A percentile compares a stretch with the other conserved stretches of the same genome.
Conservation (phyloP, 768 basidiomycete species). For the Rhodosporidiobolus odoratus region DNA sequence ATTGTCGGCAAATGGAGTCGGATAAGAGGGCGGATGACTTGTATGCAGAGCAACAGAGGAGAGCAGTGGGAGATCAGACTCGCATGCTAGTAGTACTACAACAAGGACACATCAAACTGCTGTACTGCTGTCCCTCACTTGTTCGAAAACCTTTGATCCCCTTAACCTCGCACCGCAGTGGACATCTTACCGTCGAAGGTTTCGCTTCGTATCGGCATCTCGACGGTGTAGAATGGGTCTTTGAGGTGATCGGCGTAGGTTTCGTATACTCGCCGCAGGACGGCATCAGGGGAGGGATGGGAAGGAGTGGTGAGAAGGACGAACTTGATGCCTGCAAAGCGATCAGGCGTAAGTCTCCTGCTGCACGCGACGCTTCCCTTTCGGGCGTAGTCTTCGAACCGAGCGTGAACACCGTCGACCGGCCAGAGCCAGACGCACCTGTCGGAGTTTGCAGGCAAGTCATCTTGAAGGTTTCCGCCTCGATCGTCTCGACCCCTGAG, state of each 20-base stretch:
- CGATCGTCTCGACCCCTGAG: constrained; percentile 90
- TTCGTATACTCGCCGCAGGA: constrained; percentile 83
- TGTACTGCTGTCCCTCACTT: too few relatives aligned
- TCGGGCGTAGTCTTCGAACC: too few relatives aligned
- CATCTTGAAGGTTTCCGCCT: constrained; percentile 92
- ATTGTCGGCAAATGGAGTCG: background rate
- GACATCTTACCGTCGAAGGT: constrained; percentile 63
- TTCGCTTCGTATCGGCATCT: constrained; percentile 94
- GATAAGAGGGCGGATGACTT: too few relatives aligned
- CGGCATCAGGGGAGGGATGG: constrained; percentile 58
- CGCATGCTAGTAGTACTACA: too few relatives aligned
- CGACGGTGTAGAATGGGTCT: constrained; percentile 98
- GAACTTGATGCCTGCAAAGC: constrained; percentile 77
- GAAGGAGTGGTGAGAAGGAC: constrained; percentile 79
- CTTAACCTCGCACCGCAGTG: constrained; percentile 41
- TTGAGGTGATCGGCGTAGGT: constrained; percentile 94
- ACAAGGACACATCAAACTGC: too few relatives aligned
- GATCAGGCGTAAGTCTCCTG: background rate
- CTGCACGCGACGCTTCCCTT: background rate
- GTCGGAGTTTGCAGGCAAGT: constrained; percentile 83
- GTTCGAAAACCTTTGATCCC: background rate
- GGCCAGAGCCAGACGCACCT: constrained; percentile 53
- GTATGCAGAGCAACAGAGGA: too few relatives aligned
- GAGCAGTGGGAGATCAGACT: too few relatives aligned
- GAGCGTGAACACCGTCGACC: background rate